These are phyloP conservation scores for Citrus medica DNA, from an alignment of 345 rosid genomes.

Conservation along the genomic window DNA sequence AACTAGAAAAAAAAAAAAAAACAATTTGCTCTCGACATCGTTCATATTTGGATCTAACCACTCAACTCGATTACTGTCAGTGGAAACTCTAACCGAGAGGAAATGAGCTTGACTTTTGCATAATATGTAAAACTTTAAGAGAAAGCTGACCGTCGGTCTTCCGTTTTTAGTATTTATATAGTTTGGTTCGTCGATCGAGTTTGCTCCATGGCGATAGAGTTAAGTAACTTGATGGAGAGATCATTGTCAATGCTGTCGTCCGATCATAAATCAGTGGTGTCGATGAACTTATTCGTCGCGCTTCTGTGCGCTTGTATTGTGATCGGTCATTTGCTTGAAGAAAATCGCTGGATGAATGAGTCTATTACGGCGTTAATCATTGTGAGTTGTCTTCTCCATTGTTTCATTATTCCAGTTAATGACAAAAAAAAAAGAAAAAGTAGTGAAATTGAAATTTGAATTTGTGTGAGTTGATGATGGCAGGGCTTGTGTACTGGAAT, in stretches of 20 bases:
- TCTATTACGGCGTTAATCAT: conserved; percentile 91
- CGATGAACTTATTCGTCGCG: conserved; percentile 87
- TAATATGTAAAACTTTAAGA: background rate
- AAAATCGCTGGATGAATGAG: conserved; percentile 86
- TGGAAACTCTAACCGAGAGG: too few species aligned
- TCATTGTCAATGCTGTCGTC: conserved; percentile 35
- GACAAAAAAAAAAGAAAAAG: too few species aligned
- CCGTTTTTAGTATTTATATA: background rate
- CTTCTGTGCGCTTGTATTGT: conserved; percentile 82
- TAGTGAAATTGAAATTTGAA: background rate
- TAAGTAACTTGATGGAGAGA: conserved; percentile 30
- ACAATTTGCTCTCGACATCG: background rate
- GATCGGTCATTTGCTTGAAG: conserved; percentile 84
- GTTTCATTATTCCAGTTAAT: background rate
- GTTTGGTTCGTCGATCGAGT: background rate
- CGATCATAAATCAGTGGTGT: conserved; percentile 74
- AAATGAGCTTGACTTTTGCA: background rate
- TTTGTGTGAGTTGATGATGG: background rate
- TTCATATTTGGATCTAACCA: background rate
- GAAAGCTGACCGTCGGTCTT: background rate
- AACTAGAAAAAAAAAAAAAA: too few species aligned
- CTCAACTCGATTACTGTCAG: too few species aligned
- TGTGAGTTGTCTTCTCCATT: conserved; percentile 34
- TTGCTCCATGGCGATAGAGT: conserved; percentile 35
- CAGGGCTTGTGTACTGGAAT: conserved; percentile 92